Evolutionary conservation across 208 protist genomes (phyloP), one percentile per base, ranked within the genome.

Genomic region (Trypanosoma avium): DNA sequence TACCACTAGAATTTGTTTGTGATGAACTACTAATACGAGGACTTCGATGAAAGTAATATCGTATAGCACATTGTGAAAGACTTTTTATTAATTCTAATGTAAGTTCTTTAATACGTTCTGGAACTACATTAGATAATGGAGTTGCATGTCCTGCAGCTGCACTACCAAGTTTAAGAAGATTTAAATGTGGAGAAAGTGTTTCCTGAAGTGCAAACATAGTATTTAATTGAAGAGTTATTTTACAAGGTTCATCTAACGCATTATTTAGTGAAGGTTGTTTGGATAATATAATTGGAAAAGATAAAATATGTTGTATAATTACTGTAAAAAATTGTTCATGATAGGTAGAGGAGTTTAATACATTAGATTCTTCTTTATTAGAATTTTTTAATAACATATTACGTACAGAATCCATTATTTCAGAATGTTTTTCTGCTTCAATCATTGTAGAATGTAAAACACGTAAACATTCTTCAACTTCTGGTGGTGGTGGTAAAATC

Each of bases 401-500:
- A 12, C 40, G 67, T 19, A 87, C 56, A 35, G 82, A 71, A 12
- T 67, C 58, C 38, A 90, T 77, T 7, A 86, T 54, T 43, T 79
- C 70, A 4, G 47, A 57, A 79, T 90, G 87, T 45, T 76, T 79
- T 19, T 56, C 59, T 10, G 73, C 67, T 22, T 87, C 87, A 13
- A 73, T 35, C 5, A 89, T 61, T 12, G 85, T 69, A 4, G 57
- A 15, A 7, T 63, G 27, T 36, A 93, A 59, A 32, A 86, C 59
- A 29, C 49, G 55, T 46, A 88, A 59, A 46, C 71, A 83, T 43
- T 64, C 70, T 46, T 49, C 35, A 32, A 92, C 47, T 58, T 94
- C 88, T 19, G 88, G 77, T 21, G 88, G 81, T 12, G 65, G 52
- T 0, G 83, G 83, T 19, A 94, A 69, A 17, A 94, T 63, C 40